Base-by-base conservation (phyloP, 1,139 yeast genomes). In the Sporopachydermia cereana region DNA sequence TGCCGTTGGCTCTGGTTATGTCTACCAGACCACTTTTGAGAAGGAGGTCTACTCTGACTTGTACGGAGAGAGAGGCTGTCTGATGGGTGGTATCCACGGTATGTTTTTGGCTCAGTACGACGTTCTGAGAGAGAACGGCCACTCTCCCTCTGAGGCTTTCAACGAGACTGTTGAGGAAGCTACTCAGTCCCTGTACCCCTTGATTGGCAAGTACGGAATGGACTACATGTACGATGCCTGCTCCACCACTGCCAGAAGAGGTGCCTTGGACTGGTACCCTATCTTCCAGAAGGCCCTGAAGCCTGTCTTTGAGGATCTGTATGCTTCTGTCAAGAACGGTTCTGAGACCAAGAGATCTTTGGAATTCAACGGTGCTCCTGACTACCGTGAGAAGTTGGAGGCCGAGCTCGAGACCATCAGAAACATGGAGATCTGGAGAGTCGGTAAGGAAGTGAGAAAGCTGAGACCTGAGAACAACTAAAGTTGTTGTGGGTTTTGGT, bases 71-170 rank as follows among this genome's bases (percentile, higher is more conserved):
- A 88, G 98, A 79, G 98, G 98, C 66, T 89, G 97, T 76, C 79
- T 91, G 62, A 91, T 91, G 98, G 98, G 98, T 68, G 98, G 98
- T 79, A 89, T 91, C 77, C 98, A 91, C 78, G 98, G 98, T 77
- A 91, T 91, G 97, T 91, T 91, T 89, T 79, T 91, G 64, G 98
- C 98, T 60, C 98, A 91, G 77, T 91, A 91, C 79, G 98, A 91
- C 73, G 98, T 91, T 54, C 82, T 91, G 69, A 89, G 98, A 77
- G 97, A 89, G 77, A 88, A 93, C 67, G 98, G 98, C 57, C 98
- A 91, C 83, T 77, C 96, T 57, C 98, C 98, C 74, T 86, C 96
- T 53, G 98, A 91, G 78, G 98, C 98, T 62, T 91, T 91, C 89
- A 91, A 91, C 72, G 98, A 91, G 79, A 91, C 98, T 58, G 98